phyloP scores from a whole-genome alignment of 2,329 filamentous ascomycete genomes.

The Elsinoe necatrix region DNA sequence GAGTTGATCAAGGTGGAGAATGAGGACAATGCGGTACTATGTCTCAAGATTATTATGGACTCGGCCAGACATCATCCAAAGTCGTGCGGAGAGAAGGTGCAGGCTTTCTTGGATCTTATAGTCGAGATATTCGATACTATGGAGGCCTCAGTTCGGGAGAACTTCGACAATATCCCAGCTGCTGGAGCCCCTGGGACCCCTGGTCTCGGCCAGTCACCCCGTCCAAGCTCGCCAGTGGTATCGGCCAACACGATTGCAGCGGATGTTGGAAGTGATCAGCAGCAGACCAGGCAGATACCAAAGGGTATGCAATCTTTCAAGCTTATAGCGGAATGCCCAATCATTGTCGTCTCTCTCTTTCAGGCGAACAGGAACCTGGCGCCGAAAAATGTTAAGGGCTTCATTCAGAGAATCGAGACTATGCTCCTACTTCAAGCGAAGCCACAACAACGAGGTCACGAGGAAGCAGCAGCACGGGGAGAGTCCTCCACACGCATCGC shows the following conservation, averaged over 20 bases:
- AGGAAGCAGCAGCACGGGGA: conserved; percentile 68
- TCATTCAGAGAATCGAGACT: conserved; percentile 88
- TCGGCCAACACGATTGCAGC: conserved; percentile 50
- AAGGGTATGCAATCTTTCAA: conserved; percentile 99
- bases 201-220: conserved; percentile 68
- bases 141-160: conserved; percentile 89
- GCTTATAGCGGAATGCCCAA: conserved; percentile 92
- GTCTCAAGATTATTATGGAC: conserved; percentile 96
- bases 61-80: conserved; percentile 89
- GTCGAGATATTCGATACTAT: conserved; percentile 94
- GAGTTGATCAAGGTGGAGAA: conserved; percentile 83
- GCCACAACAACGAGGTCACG: conserved; percentile 85
- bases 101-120: conserved; percentile 83
- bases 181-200: conserved; percentile 58
- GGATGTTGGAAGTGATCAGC: conserved; percentile 75
- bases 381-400: conserved; percentile 74
- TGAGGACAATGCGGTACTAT: conserved; percentile 96
- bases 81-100: conserved; percentile 65
- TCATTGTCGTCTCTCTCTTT: conserved; percentile 97
- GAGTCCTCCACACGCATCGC: conserved; percentile 89
- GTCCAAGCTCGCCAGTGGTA: conserved; percentile 81
- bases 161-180: conserved; percentile 65
- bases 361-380: conserved; percentile 81
- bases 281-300: conserved; percentile 69
- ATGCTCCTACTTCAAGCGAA: conserved; percentile 83